phyloP scores from a whole-genome alignment of 345 rosid species.

The Euphorbia pulcherrima region DNA sequence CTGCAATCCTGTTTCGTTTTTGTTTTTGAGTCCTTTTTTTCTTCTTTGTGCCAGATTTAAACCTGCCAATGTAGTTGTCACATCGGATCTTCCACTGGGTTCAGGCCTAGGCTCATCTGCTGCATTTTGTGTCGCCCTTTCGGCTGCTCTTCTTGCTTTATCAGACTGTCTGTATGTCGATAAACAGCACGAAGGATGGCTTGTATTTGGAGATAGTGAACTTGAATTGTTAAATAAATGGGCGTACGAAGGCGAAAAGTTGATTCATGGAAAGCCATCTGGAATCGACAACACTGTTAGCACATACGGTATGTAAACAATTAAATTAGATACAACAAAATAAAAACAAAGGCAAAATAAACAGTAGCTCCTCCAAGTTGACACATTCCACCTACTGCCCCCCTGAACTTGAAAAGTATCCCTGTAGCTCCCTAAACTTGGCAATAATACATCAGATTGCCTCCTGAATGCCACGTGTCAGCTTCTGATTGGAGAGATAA shows the following conservation, averaged over 20 bases:
- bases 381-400: no score
- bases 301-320: slow-evolving; percentile 61
- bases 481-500: no score
- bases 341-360: no score
- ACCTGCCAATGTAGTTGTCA: slow-evolving; percentile 65
- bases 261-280: slow-evolving; percentile 92
- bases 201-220: slow-evolving; percentile 40
- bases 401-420: no score
- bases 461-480: no score
- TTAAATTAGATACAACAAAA: background rate
- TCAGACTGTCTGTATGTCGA: slow-evolving; percentile 43
- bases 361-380: no score
- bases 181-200: slow-evolving; percentile 46
- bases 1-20: background rate
- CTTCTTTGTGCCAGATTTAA: slow-evolving; percentile 46
- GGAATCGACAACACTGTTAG: slow-evolving; percentile 98
- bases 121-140: slow-evolving; percentile 69
- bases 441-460: no score
- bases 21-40: slow-evolving; percentile 14
- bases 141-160: slow-evolving; percentile 64
- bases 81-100: slow-evolving; percentile 82
- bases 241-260: slow-evolving; percentile 96
- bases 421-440: no score
- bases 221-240: slow-evolving; percentile 77
- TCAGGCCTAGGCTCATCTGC: slow-evolving; percentile 97